phyloP scores from a whole-genome alignment of 75 land plant species.

The Selaginella moellendorffii region DNA sequence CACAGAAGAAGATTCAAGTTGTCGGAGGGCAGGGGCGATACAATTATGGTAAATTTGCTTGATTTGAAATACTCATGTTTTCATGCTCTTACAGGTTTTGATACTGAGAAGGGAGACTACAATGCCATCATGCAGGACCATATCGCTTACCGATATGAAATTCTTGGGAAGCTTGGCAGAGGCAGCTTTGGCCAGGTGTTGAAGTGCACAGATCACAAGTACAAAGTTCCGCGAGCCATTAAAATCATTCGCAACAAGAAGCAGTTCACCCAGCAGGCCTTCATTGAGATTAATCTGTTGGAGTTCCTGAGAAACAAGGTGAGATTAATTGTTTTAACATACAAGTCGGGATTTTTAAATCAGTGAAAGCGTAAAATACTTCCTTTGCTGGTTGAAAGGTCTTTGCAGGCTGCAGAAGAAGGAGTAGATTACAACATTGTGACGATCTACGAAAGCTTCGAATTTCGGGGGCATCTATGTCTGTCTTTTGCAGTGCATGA shows the following conservation, averaged over 20 bases:
- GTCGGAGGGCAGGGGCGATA: slow-evolving; percentile 13
- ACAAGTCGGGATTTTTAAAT: neutral
- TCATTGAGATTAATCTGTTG: slow-evolving; percentile 24
- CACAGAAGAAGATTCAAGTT: slow-evolving; percentile 18
- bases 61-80: neutral
- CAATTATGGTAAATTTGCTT: slow-evolving; percentile 17
- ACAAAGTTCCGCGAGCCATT: slow-evolving; percentile 23
- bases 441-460: slow-evolving; percentile 28
- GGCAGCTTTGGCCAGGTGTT: slow-evolving; percentile 32
- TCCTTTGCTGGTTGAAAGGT: slow-evolving; percentile 9
- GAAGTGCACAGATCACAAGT: slow-evolving; percentile 28
- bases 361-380: neutral
- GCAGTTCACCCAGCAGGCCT: slow-evolving; percentile 26
- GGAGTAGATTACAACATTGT: slow-evolving; percentile 20
- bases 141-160: slow-evolving; percentile 24
- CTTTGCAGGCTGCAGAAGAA: slow-evolving; percentile 26
- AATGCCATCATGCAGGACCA: slow-evolving; percentile 24
- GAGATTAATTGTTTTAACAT: neutral
- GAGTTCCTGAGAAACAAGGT: slow-evolving; percentile 29
- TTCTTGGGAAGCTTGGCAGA: slow-evolving; percentile 24
- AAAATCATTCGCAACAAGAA: slow-evolving; percentile 30
- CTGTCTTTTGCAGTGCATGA: slow-evolving; percentile 28
- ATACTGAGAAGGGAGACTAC: slow-evolving; percentile 30
- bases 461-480: slow-evolving; percentile 31
- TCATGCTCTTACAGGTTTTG: slow-evolving; percentile 17